Evolutionary conservation across 2,329 filamentous ascomycete genomes (phyloP).

Genomic region (Monilinia fructicola): DNA sequence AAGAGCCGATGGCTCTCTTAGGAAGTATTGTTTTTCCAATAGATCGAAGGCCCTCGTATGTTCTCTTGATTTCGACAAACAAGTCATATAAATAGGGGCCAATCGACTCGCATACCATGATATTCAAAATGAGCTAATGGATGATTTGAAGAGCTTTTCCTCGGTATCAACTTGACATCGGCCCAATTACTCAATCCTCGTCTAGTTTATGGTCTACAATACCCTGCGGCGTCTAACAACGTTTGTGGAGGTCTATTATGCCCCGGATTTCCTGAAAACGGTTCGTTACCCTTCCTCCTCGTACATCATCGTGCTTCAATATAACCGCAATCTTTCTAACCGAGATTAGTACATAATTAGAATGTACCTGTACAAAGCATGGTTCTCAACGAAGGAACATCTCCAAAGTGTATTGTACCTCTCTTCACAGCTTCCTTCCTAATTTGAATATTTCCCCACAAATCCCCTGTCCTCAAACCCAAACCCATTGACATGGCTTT

Average conservation of each 20-base stretch:
- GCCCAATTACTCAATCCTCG: constrained; percentile 19
- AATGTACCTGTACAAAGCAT: constrained; percentile 5
- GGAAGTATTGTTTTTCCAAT: constrained; percentile 12
- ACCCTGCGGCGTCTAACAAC: constrained; percentile 15
- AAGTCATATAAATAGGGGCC: background rate
- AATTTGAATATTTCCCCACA: background rate
- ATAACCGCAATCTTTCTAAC: background rate
- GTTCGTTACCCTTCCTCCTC: background rate
- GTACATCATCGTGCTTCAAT: constrained; percentile 1
- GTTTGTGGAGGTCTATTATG: constrained; percentile 1
- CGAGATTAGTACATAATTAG: background rate
- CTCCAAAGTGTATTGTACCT: background rate
- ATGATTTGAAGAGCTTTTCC: background rate
- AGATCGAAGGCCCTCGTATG: background rate
- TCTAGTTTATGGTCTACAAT: constrained; percentile 6
- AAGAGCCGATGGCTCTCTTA: constrained; percentile 13
- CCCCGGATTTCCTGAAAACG: background rate
- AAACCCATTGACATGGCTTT: background rate
- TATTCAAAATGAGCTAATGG: constrained; percentile 3
- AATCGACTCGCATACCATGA: constrained; percentile 16
- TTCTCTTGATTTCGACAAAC: background rate
- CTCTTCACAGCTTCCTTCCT: background rate
- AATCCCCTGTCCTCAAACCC: background rate
- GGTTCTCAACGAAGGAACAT: background rate
- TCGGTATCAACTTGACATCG: constrained; percentile 6